These are phyloP conservation scores for Fusarium subglutinans DNA, from an alignment of 2,329 filamentous ascomycete species.

Conservation along the genomic window DNA sequence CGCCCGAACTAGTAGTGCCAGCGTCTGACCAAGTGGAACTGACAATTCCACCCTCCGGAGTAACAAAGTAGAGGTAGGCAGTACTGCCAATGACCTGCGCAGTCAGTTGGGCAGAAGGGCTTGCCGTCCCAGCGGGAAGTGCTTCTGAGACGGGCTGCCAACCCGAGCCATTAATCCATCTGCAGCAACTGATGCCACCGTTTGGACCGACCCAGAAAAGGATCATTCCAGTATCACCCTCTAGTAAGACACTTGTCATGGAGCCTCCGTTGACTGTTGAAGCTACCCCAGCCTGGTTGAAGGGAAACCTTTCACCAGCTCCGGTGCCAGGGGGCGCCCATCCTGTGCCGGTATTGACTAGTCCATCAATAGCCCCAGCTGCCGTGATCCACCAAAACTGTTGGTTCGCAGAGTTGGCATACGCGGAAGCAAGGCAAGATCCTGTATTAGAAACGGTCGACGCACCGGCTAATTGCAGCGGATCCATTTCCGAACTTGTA, in stretches of 20 bases:
- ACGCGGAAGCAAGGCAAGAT: neutral
- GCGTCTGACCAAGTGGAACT: neutral
- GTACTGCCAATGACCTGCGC: accelerated
- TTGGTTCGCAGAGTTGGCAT: neutral
- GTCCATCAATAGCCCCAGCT: neutral
- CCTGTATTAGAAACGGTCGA: neutral
- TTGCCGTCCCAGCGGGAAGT: neutral
- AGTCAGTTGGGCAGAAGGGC: neutral
- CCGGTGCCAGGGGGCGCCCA: neutral
- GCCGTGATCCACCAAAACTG: neutral
- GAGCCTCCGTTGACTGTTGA: neutral
- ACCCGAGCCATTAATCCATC: neutral
- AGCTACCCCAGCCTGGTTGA: neutral
- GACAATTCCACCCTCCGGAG: neutral
- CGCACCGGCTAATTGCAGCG: neutral
- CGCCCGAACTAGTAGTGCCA: too few relatives aligned
- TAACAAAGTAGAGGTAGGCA: neutral
- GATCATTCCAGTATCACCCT: neutral
- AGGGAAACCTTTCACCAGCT: neutral
- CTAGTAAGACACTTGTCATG: neutral
- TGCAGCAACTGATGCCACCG: neutral
- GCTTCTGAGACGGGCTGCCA: neutral
- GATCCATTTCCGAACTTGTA: too few relatives aligned
- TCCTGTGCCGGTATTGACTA: neutral
- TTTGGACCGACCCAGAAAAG: neutral